Evolutionary conservation across 1,284 basidiomycete genomes (phyloP), one percentile per base, ranked within the genome.

Genomic region (Microstroma glucosiphilum): DNA sequence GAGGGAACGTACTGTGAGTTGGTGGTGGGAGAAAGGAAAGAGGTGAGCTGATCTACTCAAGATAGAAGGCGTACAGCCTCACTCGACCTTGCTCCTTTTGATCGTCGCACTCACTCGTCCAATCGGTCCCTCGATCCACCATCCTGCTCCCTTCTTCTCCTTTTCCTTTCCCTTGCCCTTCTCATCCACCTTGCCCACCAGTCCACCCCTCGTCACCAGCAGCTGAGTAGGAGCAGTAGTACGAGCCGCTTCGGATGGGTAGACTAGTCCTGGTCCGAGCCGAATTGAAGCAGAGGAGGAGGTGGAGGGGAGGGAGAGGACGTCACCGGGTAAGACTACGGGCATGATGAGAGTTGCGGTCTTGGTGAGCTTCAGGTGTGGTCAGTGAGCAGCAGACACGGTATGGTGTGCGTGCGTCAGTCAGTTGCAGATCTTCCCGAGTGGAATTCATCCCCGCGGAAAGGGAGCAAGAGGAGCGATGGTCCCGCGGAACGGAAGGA

Each of bases 1-100:
- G 68, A 40, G 1, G 77, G 73, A 8, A 71, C 57, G 58, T 79
- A 79, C 64, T 71, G 59, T 51, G 51, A 25, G 43, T 48, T 7
- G 19, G 51, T 19, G 13, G 3, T 7, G 51, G n/a, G n/a, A 23
- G 51, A 25, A 7, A 54, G 7, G n/a, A 25, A 54, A 54, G n/a
- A 25, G 51, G 25, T 26, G 51, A 55, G n/a, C 15, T 26, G 26
- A 55, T 7, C 15, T 7, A 19, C 25, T 56, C 23, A 6, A 40
- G 30, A 40, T 9, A 19, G 13, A 42, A 12, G 42, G 46, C 46
- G 46, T n/a, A 12, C 3, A 48, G 17, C n/a, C n/a, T 48, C 3
- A 6, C 30, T 37, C 30, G 3, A 37, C 30, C 30, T 4, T 9
- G 30, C 30, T 3, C 30, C n/a, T n/a, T n/a, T n/a, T 37, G 30